Evolutionary conservation across 2,329 filamentous ascomycete genomes (phyloP).

Genomic region (Fusarium sororula): DNA sequence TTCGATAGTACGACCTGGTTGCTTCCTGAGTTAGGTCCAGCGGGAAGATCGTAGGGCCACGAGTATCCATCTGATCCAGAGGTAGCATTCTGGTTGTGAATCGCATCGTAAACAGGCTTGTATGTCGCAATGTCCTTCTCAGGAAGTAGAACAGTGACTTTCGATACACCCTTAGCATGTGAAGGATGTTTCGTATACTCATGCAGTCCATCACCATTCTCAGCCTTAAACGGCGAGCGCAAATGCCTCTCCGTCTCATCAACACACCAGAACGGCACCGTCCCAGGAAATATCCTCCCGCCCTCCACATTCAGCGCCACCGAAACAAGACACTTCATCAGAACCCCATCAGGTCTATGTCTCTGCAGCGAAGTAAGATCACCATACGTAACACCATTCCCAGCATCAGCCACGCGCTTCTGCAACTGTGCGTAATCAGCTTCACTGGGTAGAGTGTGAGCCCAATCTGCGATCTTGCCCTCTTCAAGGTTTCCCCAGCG

Average conservation of each 20-base stretch:
- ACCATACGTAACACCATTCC: constrained; percentile 54
- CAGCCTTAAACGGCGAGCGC: constrained; percentile 59
- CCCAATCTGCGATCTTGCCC: constrained; percentile 67
- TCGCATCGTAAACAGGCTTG: constrained; percentile 41
- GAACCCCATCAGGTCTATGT: constrained; percentile 61
- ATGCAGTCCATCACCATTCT: constrained; percentile 19
- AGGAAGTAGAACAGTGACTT: constrained; percentile 51
- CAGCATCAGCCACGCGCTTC: constrained; percentile 45
- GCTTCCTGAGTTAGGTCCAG: constrained; percentile 22
- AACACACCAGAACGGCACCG: constrained; percentile 72
- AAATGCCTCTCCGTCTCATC: constrained; percentile 67
- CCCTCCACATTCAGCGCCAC: constrained; percentile 46
- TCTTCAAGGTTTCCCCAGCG: constrained; percentile 65
- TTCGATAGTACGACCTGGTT: constrained; percentile 21
- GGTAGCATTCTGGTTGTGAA: constrained; percentile 28
- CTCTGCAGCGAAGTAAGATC: constrained; percentile 63
- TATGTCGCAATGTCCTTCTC: constrained; percentile 30
- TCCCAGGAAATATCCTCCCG: constrained; percentile 53
- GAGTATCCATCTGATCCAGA: not conserved
- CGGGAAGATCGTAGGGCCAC: constrained; percentile 33
- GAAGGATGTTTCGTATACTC: constrained; percentile 57
- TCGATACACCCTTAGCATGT: constrained; percentile 60
- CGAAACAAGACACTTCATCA: constrained; percentile 68
- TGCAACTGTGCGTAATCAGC: constrained; percentile 51
- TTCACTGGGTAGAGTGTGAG: constrained; percentile 57